Evolutionary conservation across 495 filamentous ascomycete species (phyloP).

Genomic region (Aspergillus ellipticus): DNA sequence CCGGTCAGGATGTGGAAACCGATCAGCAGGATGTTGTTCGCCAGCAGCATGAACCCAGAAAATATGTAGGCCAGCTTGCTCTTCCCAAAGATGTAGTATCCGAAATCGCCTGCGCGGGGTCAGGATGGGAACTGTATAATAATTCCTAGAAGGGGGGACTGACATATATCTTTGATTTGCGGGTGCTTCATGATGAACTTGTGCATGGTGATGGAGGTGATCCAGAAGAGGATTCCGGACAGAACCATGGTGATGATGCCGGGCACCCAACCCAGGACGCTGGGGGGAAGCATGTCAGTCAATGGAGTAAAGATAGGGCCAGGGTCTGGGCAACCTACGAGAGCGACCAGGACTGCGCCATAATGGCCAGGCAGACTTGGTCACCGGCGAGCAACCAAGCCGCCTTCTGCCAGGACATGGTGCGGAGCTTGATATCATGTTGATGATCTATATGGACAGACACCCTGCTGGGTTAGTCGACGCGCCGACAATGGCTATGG

Average conservation of each 20-base stretch:
- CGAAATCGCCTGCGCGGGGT: conserved; percentile 21
- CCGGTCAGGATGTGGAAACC: conserved; percentile 40
- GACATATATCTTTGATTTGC: conserved; percentile 45
- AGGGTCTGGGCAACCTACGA: conserved; percentile 35
- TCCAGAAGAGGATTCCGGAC: conserved; percentile 35
- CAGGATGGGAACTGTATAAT: not conserved
- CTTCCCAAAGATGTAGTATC: conserved; percentile 41
- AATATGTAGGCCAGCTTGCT: conserved; percentile 33
- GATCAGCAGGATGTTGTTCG: conserved; percentile 38
- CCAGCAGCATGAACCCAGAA: conserved; percentile 36
- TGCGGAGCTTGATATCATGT: conserved; percentile 46
- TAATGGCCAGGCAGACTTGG: conserved; percentile 48
- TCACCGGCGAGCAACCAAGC: conserved; percentile 42
- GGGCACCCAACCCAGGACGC: conserved; percentile 45
- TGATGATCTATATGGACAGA: conserved; percentile 28
- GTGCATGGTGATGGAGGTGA: conserved; percentile 46
- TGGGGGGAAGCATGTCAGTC: conserved; percentile 8
- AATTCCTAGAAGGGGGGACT: not conserved
- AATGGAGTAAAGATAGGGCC: not conserved
- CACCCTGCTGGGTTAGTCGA: not conserved
- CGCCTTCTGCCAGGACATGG: conserved; percentile 48
- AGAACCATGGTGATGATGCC: conserved; percentile 41
- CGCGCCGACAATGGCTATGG: not conserved
- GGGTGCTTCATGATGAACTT: conserved; percentile 47
- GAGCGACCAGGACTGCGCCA: conserved; percentile 47